These are phyloP conservation scores for Monosporozyma siamensis DNA, from an alignment of 805 yeast species.

Conservation along the genomic window DNA sequence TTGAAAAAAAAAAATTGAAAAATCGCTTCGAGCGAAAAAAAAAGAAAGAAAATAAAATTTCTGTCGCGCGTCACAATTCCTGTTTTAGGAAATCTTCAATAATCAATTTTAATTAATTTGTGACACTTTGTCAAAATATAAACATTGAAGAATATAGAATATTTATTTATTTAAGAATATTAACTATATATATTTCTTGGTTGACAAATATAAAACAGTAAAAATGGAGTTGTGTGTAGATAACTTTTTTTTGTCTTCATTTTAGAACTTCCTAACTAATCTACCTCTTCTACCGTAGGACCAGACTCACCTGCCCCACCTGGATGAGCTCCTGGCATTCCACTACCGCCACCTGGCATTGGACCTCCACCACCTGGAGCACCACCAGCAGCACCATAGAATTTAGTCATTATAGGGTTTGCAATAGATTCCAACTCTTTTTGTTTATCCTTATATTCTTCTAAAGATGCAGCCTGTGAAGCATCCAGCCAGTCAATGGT, in stretches of 20 bases:
- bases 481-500: conserved; percentile 87
- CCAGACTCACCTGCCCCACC: conserved; percentile 33
- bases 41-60: neutral
- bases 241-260: no score
- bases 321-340: conserved; percentile 42
- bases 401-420: conserved; percentile 93
- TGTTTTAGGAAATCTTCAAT: no score
- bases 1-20: neutral
- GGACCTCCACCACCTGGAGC: conserved; percentile 33
- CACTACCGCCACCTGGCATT: conserved; percentile 37
- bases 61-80: conserved; percentile 1
- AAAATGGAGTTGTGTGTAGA: no score
- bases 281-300: conserved; percentile 79
- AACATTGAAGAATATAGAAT: no score
- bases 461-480: conserved; percentile 85
- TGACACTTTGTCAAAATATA: no score
- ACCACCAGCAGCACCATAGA: conserved; percentile 90
- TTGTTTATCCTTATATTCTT: conserved; percentile 86
- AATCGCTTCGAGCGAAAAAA: neutral
- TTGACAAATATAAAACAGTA: no score
- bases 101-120: no score
- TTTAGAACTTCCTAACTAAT: conserved; percentile 28
- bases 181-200: no score
- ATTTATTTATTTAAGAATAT: no score
- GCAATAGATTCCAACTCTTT: conserved; percentile 93